Base-by-base conservation (phyloP, 108 stramenopile species). In the Nitzschia putrida region DNA sequence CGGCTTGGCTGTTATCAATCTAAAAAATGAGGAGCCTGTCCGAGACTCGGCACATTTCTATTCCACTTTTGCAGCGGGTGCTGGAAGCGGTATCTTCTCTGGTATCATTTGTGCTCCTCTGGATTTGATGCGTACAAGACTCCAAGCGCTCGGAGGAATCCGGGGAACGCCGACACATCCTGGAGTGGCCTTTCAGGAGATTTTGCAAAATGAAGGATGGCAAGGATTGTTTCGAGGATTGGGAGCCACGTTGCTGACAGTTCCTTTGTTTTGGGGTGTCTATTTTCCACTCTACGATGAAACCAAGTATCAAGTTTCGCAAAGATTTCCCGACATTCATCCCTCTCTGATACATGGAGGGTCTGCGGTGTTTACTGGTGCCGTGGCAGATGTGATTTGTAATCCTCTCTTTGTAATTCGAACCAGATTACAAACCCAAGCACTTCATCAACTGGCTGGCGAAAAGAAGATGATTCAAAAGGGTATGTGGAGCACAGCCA, bases 401-500 rank as follows among this genome's bases (percentile, higher is more conserved):
- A 96, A 96, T 80, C 96, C 96, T 14, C 74, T 95, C 74, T 96
- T 94, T 81, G 92, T 96, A 22, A 85, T 94, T 39, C 80, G 96
- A 21, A 94, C 92, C 24, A 64, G 95, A 21, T 74, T 96, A 51
- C 95, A 96, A 72, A 96, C 95, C 20, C 91, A 95, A 63, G 85
- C 89, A 11, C 64, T 95, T 64, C 94, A 95, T 74, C 78, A 83
- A 24, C 64, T 88, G 37, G 80, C 80, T 21, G 61, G 74, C 29
- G 38, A 66, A 13, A 23, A 53, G 8, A 12, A 57, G 41, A 14
- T 55, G 12, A 21, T 70, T 21, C 38, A 24, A 59, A 53, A 74
- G 69, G 0, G 61, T 25, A 82, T 94, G 40, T n/a, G 77, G 0
- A 56, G 72, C 71, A 95, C 91, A 13, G 80, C 82, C 8, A 65